Evolutionary conservation across 306 rosid species (phyloP).

Genomic region (Gillenia trifoliata): DNA sequence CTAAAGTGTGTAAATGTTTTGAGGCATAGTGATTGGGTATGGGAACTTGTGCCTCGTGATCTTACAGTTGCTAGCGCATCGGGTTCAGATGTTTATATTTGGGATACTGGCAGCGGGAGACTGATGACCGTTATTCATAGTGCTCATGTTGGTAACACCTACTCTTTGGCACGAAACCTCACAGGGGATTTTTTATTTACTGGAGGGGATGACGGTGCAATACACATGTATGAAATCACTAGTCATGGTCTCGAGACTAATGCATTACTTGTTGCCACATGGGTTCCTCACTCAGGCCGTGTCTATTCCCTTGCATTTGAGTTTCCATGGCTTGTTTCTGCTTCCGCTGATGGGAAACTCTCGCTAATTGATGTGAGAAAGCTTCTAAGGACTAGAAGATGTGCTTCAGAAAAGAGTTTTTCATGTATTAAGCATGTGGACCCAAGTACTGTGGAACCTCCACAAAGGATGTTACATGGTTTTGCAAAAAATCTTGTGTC

Average conservation of each 20-base stretch:
- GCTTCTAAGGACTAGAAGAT: constrained; percentile 45
- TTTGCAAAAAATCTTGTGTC: constrained; percentile 65
- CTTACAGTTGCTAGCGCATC: constrained; percentile 64
- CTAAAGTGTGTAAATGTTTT: constrained; percentile 54
- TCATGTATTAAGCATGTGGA: constrained; percentile 29
- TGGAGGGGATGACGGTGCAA: constrained; percentile 90
- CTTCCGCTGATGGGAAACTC: constrained; percentile 77
- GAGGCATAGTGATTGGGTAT: constrained; percentile 94
- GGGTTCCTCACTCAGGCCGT: constrained; percentile 85
- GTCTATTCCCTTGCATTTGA: constrained; percentile 86
- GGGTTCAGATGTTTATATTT: constrained; percentile 81
- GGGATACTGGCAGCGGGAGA: constrained; percentile 63
- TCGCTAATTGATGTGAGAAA: constrained; percentile 81
- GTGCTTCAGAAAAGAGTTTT: constrained; percentile 33
- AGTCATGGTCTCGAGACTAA: constrained; percentile 24
- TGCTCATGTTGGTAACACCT: constrained; percentile 74
- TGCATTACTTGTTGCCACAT: constrained; percentile 44
- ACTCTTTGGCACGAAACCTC: constrained; percentile 70
- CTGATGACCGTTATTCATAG: constrained; percentile 40
- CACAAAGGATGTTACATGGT: constrained; percentile 91
- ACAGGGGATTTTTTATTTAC: constrained; percentile 77
- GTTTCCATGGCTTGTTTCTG: constrained; percentile 97
- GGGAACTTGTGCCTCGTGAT: constrained; percentile 77
- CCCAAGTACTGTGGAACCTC: constrained; percentile 57
- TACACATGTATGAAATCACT: constrained; percentile 74